Evolutionary conservation across 345 rosid species (phyloP), one percentile per base, ranked within the genome.

Genomic region (Melaleuca quinquenervia): DNA sequence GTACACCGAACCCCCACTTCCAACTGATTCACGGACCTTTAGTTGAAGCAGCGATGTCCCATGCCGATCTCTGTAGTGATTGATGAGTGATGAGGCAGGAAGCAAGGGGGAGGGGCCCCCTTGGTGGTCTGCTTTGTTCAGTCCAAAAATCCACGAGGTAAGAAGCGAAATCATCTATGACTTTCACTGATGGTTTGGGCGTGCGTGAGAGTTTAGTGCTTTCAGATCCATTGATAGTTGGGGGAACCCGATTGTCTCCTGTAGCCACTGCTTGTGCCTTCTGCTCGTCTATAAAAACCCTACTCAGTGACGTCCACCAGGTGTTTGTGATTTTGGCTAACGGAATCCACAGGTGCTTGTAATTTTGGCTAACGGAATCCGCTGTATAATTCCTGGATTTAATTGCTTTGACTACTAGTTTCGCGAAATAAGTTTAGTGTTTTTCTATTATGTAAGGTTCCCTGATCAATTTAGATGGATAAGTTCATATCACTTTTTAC

Each of bases 221-320:
- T 27, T 9, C 36, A 60, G 27, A 27, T 20, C 41, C 36, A 6
- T 14, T 60, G 74, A 27, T 16, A 60, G 13, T 2, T 27, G 32
- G 36, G 36, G 6, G 8, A 60, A 60, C 41, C 7, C 13, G 41
- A 60, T 60, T 29, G 14, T 60, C 41, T 60, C 74, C 74, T 60
- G 6, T 20, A 15, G 41, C 41, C 41, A 27, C 2, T 60, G 41
- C 74, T n/a, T 60, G 41, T 60, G 20, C 74, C 41, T 60, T 60
- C 74, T 60, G 20, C 27, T 13, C 9, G 1, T 13, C 36, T 60
- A 18, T 12, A 60, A 36, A 13, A 60, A 27, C 41, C 74, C 52
- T 16, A 51, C 8, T 6, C 20, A 1, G 9, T 13, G 11, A n/a
- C 0, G 20, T 60, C 36, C 1, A 6, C 0, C 3, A 11, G 2